These are phyloP conservation scores for Mortierella hygrophila DNA, from an alignment of 192 early-diverging fungal genomes.

Conservation along the genomic window DNA sequence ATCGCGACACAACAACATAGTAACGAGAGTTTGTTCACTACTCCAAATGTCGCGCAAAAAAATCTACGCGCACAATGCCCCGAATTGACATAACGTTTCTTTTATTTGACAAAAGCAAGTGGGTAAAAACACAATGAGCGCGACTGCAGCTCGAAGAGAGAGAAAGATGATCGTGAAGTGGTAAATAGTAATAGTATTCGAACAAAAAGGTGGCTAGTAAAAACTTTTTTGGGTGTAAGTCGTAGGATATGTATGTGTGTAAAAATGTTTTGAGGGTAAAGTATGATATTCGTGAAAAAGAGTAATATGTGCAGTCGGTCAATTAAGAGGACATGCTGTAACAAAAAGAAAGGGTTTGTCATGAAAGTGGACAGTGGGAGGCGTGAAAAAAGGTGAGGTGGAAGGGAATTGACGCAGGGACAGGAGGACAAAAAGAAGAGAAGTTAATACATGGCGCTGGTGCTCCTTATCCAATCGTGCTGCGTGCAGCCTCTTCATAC, in stretches of 20 bases:
- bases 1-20: too few relatives aligned
- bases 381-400: neutral
- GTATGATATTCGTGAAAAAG: constrained; percentile 8
- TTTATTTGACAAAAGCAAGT: constrained; percentile 3
- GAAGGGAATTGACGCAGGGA: neutral
- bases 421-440: neutral
- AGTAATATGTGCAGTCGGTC: neutral
- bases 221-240: neutral
- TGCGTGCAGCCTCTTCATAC: constrained; percentile 31
- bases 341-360: constrained; percentile 3
- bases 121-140: neutral
- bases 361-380: neutral
- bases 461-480: constrained; percentile 24
- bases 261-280: neutral
- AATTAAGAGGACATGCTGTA: constrained; percentile 3
- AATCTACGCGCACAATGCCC: too few relatives aligned
- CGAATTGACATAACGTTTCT: neutral
- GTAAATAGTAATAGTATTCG: neutral
- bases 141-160: neutral
- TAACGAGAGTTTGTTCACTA: too few relatives aligned
- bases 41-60: too few relatives aligned
- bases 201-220: neutral
- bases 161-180: neutral
- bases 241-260: neutral
- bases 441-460: neutral